Conservation (phyloP, 2,329 filamentous ascomycete species). For the Penicillium sp. region DNA sequence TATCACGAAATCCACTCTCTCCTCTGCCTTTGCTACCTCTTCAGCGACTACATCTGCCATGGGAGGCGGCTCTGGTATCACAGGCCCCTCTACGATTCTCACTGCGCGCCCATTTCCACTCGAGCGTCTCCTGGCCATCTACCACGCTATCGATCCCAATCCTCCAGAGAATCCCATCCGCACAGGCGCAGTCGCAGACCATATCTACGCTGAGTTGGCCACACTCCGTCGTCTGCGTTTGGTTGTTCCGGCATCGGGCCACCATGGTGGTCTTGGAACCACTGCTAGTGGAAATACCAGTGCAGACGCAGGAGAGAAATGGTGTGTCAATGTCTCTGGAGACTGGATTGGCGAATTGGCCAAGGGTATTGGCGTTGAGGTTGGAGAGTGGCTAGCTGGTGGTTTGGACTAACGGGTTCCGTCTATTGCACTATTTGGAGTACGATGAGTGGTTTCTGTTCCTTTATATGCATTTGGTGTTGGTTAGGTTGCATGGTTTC, state of each 20-base stretch:
- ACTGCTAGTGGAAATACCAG: slow-evolving; percentile 35
- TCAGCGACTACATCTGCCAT: slow-evolving; percentile 37
- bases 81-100: slow-evolving; percentile 40
- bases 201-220: slow-evolving; percentile 47
- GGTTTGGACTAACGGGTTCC: slow-evolving; percentile 31
- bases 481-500: slow-evolving; percentile 3
- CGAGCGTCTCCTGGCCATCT: slow-evolving; percentile 49
- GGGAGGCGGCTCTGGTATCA: slow-evolving; percentile 31
- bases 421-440: slow-evolving; percentile 3
- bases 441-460: background rate
- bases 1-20: slow-evolving; percentile 43
- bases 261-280: slow-evolving; percentile 31
- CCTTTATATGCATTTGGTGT: slow-evolving; percentile 1
- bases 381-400: slow-evolving; percentile 46
- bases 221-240: slow-evolving; percentile 48
- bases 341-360: slow-evolving; percentile 49
- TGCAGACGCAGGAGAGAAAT: slow-evolving; percentile 46
- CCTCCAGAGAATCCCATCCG: slow-evolving; percentile 42
- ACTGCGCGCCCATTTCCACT: slow-evolving; percentile 46
- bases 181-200: slow-evolving; percentile 41
- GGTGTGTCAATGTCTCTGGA: slow-evolving; percentile 49
- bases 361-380: slow-evolving; percentile 46
- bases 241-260: slow-evolving; percentile 43
- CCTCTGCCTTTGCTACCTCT: slow-evolving; percentile 40
- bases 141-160: slow-evolving; percentile 48